These are phyloP conservation scores for Claviceps arundinis DNA, from an alignment of 2,329 filamentous ascomycete genomes.

Conservation along the genomic window DNA sequence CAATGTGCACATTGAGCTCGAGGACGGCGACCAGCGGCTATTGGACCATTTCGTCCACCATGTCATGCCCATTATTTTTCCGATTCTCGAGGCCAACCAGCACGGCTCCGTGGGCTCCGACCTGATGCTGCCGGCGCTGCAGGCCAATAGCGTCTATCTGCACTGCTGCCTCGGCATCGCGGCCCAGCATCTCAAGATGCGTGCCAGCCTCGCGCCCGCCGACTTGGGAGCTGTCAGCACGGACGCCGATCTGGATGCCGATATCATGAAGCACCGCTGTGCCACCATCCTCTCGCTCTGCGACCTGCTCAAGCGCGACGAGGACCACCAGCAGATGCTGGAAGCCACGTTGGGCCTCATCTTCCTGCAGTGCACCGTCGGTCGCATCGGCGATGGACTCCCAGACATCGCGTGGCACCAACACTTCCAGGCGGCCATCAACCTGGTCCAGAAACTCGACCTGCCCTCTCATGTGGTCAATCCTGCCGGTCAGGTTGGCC, in stretches of 20 bases:
- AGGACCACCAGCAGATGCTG: constrained; percentile 74
- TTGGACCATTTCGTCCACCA: constrained; percentile 84
- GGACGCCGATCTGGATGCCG: constrained; percentile 66
- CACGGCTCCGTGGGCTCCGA: constrained; percentile 69
- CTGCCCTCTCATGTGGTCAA: constrained; percentile 56
- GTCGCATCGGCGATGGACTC: constrained; percentile 68
- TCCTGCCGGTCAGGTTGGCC: constrained; percentile 35
- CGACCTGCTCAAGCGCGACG: constrained; percentile 65
- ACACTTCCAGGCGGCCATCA: constrained; percentile 85
- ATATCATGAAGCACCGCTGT: constrained; percentile 86
- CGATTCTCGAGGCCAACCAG: constrained; percentile 80
- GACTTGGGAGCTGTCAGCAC: constrained; percentile 46
- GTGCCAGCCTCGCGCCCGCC: constrained; percentile 46
- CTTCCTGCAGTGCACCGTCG: constrained; percentile 89
- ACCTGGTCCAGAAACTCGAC: constrained; percentile 72
- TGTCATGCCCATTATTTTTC: constrained; percentile 81
- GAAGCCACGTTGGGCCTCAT: constrained; percentile 91
- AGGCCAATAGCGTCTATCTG: constrained; percentile 84
- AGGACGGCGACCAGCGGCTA: constrained; percentile 75
- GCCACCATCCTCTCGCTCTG: constrained; percentile 78
- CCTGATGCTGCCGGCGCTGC: constrained; percentile 74
- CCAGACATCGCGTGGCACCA: constrained; percentile 94
- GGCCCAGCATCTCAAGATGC: constrained; percentile 80
- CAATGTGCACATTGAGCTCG: constrained; percentile 66
- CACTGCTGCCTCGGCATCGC: constrained; percentile 93